These are phyloP conservation scores for Globisporangium cederbergense DNA, from an alignment of 352 stramenopile genomes.

Conservation along the genomic window DNA sequence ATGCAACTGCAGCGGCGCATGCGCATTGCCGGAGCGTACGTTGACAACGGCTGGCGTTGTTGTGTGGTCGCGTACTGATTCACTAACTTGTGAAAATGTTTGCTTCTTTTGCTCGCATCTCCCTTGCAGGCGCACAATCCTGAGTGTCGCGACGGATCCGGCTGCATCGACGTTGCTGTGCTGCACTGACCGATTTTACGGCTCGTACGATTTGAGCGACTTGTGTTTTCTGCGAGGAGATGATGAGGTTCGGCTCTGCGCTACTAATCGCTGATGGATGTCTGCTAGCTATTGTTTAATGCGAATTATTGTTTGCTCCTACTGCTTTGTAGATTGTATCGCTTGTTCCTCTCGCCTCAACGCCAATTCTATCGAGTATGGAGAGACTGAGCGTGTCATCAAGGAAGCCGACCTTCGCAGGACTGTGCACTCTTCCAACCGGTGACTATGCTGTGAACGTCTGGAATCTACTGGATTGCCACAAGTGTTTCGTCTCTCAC, in stretches of 20 bases:
- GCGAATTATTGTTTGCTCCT: background rate
- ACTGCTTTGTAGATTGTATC: constrained; percentile 25
- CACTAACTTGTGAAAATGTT: background rate
- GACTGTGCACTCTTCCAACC: constrained; percentile 31
- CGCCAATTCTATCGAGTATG: constrained; percentile 39
- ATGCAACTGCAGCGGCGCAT: constrained; percentile 66
- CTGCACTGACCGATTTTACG: constrained; percentile 56
- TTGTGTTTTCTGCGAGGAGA: constrained; percentile 60
- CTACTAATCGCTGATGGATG: background rate
- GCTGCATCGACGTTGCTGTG: constrained; percentile 51
- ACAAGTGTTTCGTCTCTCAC: constrained; percentile 60
- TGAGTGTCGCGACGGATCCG: constrained; percentile 42
- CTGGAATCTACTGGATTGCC: constrained; percentile 54
- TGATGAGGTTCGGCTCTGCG: constrained; percentile 37
- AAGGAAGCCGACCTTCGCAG: constrained; percentile 44
- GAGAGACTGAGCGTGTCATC: constrained; percentile 39
- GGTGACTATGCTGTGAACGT: constrained; percentile 50
- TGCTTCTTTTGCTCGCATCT: background rate
- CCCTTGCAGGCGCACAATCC: constrained; percentile 38
- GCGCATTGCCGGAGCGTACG: constrained; percentile 46
- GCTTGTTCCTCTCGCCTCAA: constrained; percentile 41
- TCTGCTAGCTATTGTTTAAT: background rate
- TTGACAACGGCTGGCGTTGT: background rate
- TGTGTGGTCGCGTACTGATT: background rate
- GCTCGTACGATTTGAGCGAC: constrained; percentile 70